A percentile compares a stretch with the other conserved stretches of the same genome.
Conservation (phyloP, 495 filamentous ascomycete species). For the Aspergillus leporis region DNA sequence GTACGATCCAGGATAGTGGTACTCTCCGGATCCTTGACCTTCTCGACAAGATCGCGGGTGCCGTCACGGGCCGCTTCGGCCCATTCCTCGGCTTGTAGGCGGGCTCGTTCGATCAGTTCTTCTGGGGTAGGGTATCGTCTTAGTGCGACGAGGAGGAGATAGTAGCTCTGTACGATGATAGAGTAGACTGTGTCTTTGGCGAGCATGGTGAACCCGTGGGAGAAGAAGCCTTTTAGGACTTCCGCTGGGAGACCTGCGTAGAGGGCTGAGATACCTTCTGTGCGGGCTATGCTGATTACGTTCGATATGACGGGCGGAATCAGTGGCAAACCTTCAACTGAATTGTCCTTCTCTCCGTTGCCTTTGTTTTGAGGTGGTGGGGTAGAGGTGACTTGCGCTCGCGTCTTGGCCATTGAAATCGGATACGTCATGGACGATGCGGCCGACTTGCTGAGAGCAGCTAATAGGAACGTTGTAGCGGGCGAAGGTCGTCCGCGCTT, state of each 20-base stretch:
- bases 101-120: conserved; percentile 42
- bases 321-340: conserved; percentile 24
- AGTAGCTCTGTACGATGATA: conserved; percentile 71
- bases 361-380: not conserved
- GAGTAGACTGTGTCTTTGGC: conserved; percentile 80
- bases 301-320: conserved; percentile 60
- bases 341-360: conserved; percentile 16
- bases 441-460: conserved; percentile 76
- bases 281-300: conserved; percentile 61
- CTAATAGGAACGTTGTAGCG: conserved; percentile 68
- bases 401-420: conserved; percentile 76
- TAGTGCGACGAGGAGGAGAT: conserved; percentile 38
- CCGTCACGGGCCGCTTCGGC: conserved; percentile 45
- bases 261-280: conserved; percentile 67
- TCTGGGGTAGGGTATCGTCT: conserved; percentile 47
- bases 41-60: conserved; percentile 39
- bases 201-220: conserved; percentile 87
- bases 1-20: conserved; percentile 29
- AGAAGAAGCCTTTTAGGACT: conserved; percentile 81
- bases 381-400: conserved; percentile 57
- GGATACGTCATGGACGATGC: conserved; percentile 85
- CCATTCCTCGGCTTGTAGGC: conserved; percentile 47
- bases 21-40: conserved; percentile 26
- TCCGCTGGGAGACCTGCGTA: conserved; percentile 80
- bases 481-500: conserved; percentile 53